Evolutionary conservation across 1,139 yeast species (phyloP), one percentile per base, ranked within the genome.

Genomic region (Kurtzmaniella quercitrusa): DNA sequence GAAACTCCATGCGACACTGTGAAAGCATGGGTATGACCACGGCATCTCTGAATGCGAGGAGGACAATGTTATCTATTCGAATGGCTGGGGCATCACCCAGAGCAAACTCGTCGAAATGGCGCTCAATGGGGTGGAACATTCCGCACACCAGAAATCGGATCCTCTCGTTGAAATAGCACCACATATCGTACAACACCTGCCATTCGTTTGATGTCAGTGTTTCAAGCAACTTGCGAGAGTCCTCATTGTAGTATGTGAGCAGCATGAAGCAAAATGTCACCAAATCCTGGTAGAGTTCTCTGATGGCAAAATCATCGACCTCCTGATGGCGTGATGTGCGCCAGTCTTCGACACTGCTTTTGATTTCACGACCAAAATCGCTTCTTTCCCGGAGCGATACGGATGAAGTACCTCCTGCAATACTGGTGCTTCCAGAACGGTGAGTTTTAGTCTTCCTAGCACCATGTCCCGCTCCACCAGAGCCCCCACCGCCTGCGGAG

Each of bases 121-220:
- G 55, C 43, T 65, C 66, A 12, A 70, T 50, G 0, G 69, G 66
- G 19, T 59, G 59, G 44, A 70, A 68, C 24, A 66, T 56, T 18
- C 59, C 57, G 17, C 66, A 40, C 10, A 70, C 29, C 37, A 51
- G 59, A 45, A 52, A 70, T 18, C 70, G 48, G 2, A 70, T 59
- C 33, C 59, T 60, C 24, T 51, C 51, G 44, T 68, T 63, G 51
- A 70, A 71, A 43, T 63, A 67, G 5, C 44, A 24, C 75, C 75
- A 71, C 29, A 56, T 55, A 4, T 47, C 48, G 3, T 51, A 49
- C 2, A 64, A 46, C 25, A 42, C 39, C 4, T 46, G 41, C 70
- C 70, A 66, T 3, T 31, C 36, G 10, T 31, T 31, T 6, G 10
- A 6, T 8, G 16, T 16, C 3, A 18, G 14, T 14, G 16, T 52